A percentile compares a stretch with the other conserved stretches of the same genome.
These are phyloP conservation scores for Agapanthus africanus DNA, from an alignment of 106 monocot genomes.

Conservation along the genomic window DNA sequence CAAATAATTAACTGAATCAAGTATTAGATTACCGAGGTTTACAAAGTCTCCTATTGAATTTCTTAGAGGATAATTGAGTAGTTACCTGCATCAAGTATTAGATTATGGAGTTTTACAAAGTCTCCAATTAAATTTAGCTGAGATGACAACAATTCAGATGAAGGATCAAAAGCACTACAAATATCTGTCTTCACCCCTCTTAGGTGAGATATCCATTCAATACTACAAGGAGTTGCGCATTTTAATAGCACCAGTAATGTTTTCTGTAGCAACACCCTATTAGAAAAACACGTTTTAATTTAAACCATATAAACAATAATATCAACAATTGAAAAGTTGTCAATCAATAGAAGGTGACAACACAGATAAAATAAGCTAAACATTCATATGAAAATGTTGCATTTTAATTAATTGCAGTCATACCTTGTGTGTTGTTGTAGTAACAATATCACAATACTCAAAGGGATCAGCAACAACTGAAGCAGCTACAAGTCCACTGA, in stretches of 20 bases:
- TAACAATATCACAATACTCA: slow-evolving; percentile 6
- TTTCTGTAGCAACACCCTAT: too few relatives aligned
- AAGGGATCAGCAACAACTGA: slow-evolving; percentile 16
- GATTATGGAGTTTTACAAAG: too few relatives aligned
- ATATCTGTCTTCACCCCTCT: neutral
- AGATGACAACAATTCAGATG: neutral
- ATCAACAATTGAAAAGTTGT: neutral
- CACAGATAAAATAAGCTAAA: neutral
- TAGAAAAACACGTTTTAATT: too few relatives aligned
- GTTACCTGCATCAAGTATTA: too few relatives aligned
- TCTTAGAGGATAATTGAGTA: neutral
- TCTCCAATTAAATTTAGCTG: too few relatives aligned
- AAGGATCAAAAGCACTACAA: neutral
- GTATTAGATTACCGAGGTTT: neutral
- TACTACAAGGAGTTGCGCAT: neutral
- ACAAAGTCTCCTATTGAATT: neutral
- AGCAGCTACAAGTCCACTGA: slow-evolving; percentile 42
- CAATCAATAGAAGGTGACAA: neutral
- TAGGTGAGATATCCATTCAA: neutral
- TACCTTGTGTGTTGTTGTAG: slow-evolving; percentile 15
- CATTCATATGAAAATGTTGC: neutral
- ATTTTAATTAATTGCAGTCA: slow-evolving; percentile 1
- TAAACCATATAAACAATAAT: neutral
- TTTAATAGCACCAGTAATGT: neutral
- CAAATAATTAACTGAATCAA: neutral